Conservation (phyloP, 371 early-diverging fungal species). For the Rhizomucor pusillus region DNA sequence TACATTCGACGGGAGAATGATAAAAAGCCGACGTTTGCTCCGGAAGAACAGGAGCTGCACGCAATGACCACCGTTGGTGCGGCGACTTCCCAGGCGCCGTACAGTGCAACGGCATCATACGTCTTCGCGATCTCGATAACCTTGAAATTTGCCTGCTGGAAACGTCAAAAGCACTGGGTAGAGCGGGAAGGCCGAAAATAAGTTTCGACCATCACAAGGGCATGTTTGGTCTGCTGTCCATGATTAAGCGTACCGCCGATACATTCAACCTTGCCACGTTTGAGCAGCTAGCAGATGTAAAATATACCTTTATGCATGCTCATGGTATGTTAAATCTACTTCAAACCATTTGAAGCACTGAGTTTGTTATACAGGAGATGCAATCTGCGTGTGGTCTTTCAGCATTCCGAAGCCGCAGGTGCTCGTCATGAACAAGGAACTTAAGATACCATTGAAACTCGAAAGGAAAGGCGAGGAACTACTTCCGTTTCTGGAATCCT, state of each 20-base stretch:
- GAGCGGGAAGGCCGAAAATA: slow-evolving; percentile 2
- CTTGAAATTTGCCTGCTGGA: slow-evolving; percentile 6
- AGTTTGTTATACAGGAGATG: slow-evolving; percentile 4
- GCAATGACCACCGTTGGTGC: slow-evolving; percentile 7
- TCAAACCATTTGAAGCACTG: not conserved
- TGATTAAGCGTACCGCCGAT: slow-evolving; percentile 18
- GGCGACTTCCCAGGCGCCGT: slow-evolving; percentile 8
- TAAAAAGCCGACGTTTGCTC: not conserved
- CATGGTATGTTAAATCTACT: slow-evolving; percentile 10
- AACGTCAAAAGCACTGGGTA: slow-evolving; percentile 1
- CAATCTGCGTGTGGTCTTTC: slow-evolving; percentile 4
- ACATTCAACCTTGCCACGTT: slow-evolving; percentile 9
- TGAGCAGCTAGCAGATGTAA: slow-evolving; percentile 12
- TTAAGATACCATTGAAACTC: not conserved
- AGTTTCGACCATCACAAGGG: slow-evolving; percentile 15
- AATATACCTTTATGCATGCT: slow-evolving; percentile 8
- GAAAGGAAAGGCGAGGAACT: not conserved
- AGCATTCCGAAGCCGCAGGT: not conserved
- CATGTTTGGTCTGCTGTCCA: slow-evolving; percentile 15
- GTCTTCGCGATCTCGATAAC: not conserved
- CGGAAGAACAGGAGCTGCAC: slow-evolving; percentile 6
- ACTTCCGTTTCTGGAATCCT: not conserved
- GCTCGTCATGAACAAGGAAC: not conserved
- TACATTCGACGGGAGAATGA: not conserved
- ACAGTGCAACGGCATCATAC: slow-evolving; percentile 5